Conservation (phyloP, 768 basidiomycete species). For the Mycena albidolilacea region DNA sequence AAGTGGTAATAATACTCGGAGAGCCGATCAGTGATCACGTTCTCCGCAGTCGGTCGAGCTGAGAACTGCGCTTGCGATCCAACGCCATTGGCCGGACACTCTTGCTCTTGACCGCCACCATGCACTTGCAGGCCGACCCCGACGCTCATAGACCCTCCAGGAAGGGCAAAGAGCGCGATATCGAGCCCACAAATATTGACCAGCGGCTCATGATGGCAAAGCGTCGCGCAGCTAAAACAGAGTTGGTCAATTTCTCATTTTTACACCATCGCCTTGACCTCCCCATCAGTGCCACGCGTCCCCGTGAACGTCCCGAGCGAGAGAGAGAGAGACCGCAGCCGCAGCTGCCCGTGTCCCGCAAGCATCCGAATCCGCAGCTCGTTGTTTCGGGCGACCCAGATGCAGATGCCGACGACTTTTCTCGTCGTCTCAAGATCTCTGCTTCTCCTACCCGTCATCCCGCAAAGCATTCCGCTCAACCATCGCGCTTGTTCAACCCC, state of each 20-base stretch:
- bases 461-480: conserved; percentile 51
- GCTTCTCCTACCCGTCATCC: conserved; percentile 57
- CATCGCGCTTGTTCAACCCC: conserved; percentile 78
- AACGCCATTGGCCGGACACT: not conserved
- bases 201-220: conserved; percentile 79
- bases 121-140: conserved; percentile 44
- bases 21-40: not conserved
- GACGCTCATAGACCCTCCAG: conserved; percentile 49
- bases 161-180: conserved; percentile 61
- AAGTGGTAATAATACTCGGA: no score
- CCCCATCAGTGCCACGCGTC: conserved; percentile 58
- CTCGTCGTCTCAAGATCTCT: conserved; percentile 79
- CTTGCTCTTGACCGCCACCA: conserved; percentile 36
- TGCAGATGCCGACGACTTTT: conserved; percentile 81
- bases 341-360: conserved; percentile 51
- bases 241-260: conserved; percentile 53
- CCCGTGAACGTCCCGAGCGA: conserved; percentile 64
- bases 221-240: conserved; percentile 68
- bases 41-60: not conserved
- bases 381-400: conserved; percentile 58
- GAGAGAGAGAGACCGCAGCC: conserved; percentile 45
- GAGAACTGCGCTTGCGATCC: not conserved
- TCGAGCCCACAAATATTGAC: conserved; percentile 61
- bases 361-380: conserved; percentile 51
- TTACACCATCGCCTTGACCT: conserved; percentile 24